Evolutionary conservation across 306 rosid species (phyloP), one percentile per base, ranked within the genome.

Genomic region (Casuarina equisetifolia): DNA sequence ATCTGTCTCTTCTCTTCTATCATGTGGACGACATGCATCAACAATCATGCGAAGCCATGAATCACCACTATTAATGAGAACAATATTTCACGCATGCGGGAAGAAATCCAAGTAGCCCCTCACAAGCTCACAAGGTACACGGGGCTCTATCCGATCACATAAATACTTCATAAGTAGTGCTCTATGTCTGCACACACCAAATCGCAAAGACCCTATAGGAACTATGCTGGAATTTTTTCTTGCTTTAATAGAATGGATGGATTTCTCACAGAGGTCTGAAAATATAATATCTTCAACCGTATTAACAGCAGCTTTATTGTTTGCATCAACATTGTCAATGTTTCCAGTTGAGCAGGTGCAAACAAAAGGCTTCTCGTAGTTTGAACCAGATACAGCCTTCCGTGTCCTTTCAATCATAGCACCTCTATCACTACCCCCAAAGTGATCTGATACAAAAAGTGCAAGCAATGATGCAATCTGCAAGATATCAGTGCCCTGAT

Each of bases 21-120:
- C 98, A 81, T 84, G 91, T 4, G 99, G 99, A 78, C 91, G 97
- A 59, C 99, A 96, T 16, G 99, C 98, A 88, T 96, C 99, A 87
- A 96, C 92, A 52, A 96, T 79, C 98, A 96, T 96, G 64, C 97
- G 97, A 86, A 92, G 90, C 88, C 72, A 77, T 25, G 75, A 67
- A 78, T 79, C 82, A 78, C 90, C 93, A 79, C 84, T 91, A 81
- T 92, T 91, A 78, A 92, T 83, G 72, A 75, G 63, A 85, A 91
- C 53, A 58, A 72, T 62, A 76, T 96, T 96, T 98, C 99, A 96
- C 66, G 98, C 99, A 88, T 96, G 99, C 40, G 98, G 99, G 85
- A 86, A 83, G 78, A 91, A 96, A 90, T 96, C 99, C 85, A 96
- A 74, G 87, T 90, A 96, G 81, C 99, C 99, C 81, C 99, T 88